Evolutionary conservation across 2,329 filamentous ascomycete species (phyloP), one percentile per base, ranked within the genome.

Genomic region (Trichophyton schoenleinii): DNA sequence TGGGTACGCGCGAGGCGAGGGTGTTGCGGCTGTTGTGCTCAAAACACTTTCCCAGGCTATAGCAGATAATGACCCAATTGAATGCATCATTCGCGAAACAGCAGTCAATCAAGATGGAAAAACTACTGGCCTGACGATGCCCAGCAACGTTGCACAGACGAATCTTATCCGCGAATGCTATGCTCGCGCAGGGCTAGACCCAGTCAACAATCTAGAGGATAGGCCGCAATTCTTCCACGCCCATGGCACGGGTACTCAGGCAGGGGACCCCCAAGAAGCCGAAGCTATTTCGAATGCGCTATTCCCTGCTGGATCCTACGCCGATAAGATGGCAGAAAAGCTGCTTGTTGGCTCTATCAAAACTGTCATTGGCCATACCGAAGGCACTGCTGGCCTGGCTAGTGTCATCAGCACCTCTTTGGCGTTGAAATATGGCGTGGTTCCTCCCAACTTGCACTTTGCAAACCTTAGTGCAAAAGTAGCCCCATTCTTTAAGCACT

Each of bases 1-100:
- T 61, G 78, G 78, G 0, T 80, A 78, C 63, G 72, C 68, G 3
- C 68, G 75, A 15, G 77, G 75, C 9, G 78, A 80, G 65, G 78
- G 74, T 8, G 66, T 74, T 11, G 72, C 66, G 3, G 63, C 68
- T 28, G 25, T 79, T 6, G 48, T 77, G 0, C 42, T 79, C 1
- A 79, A 79, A 64, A 69, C 67, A 0, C 64, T 79, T 0, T 66
- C 69, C 3, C 68, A 73, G 59, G 77, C 77, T 1, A 59, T 79
- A 8, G 62, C 66, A 18, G 74, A 76, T 53, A 69, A 71, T 11
- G 75, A 79, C 64, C 67, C 68, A 0, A 75, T 80, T 42, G 70
- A 73, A 1, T 73, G 72, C 3, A 68, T 79, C 3, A 75, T 79
- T 36, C 67, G 70, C 11, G 71, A 66, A 1, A 73, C 69, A 34